Percentiles rank a stretch among this genome's conserved stretches.
phyloP scores from a whole-genome alignment of 495 filamentous ascomycete genomes.

The Tuber aestivum region DNA sequence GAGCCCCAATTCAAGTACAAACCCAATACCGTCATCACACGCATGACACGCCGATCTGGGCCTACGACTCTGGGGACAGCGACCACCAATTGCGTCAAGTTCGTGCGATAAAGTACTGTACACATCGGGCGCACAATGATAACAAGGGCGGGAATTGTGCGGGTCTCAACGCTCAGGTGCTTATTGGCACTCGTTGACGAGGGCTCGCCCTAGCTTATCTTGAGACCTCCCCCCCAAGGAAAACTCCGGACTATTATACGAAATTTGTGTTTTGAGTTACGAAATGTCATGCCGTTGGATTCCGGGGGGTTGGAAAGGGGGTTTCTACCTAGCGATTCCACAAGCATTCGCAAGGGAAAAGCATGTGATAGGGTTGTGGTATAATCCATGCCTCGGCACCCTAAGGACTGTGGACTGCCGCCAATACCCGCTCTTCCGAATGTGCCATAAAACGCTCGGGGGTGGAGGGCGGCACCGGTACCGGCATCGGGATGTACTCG shows the following conservation, averaged over 20 bases:
- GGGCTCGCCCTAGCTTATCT: neutral
- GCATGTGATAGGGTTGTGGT: neutral
- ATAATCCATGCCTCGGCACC: too few species aligned
- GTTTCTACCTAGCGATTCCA: neutral
- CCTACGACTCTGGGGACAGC: neutral
- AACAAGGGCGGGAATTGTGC: neutral
- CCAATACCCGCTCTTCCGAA: neutral
- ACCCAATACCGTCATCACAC: neutral
- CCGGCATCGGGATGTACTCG: neutral
- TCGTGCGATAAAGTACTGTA: neutral
- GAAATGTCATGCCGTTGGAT: neutral
- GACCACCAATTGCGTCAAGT: neutral
- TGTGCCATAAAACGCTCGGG: neutral
- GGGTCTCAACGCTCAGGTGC: neutral
- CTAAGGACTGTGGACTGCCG: neutral
- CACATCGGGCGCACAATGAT: neutral
- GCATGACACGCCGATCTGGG: neutral
- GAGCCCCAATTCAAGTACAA: neutral
- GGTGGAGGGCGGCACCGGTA: neutral
- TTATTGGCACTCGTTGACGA: neutral
- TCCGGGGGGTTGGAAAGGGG: neutral
- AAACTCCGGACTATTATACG: neutral
- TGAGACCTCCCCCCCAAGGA: neutral
- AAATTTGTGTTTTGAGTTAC: neutral
- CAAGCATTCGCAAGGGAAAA: neutral